These are phyloP conservation scores for Acanthamoeba lugdunensis DNA, from an alignment of 208 protist species.

Conservation along the genomic window DNA sequence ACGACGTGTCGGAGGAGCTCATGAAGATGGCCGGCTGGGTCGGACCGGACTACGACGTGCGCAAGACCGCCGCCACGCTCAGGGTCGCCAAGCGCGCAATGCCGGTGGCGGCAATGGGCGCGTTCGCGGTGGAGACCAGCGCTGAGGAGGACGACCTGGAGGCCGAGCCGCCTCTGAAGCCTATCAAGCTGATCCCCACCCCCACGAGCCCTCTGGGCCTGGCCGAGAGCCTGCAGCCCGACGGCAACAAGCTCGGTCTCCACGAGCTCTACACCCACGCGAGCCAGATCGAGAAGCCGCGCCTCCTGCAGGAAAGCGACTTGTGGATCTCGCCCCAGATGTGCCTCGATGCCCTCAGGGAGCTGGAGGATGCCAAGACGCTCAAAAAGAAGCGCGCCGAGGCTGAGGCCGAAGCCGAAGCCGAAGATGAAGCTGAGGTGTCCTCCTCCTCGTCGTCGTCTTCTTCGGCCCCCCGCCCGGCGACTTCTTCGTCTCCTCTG, in stretches of 20 bases:
- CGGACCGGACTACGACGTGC: background rate
- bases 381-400: slow-evolving; percentile 7
- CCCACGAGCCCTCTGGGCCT: slow-evolving; percentile 1
- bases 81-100: background rate
- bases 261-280: background rate
- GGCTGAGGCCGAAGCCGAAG: background rate
- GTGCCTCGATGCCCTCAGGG: background rate
- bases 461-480: background rate
- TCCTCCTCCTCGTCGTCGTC: slow-evolving; percentile 8
- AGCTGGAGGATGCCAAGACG: background rate
- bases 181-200: background rate
- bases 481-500: background rate
- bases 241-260: background rate
- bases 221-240: background rate
- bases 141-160: background rate
- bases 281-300: background rate
- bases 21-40: background rate
- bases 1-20: slow-evolving; percentile 26
- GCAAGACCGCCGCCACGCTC: background rate
- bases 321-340: background rate
- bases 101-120: background rate
- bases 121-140: background rate
- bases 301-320: background rate
- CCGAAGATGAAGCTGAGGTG: background rate
- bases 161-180: background rate